Evolutionary conservation across 2,329 filamentous ascomycete genomes (phyloP), one percentile per base, ranked within the genome.

Genomic region (Xylaria sp.): DNA sequence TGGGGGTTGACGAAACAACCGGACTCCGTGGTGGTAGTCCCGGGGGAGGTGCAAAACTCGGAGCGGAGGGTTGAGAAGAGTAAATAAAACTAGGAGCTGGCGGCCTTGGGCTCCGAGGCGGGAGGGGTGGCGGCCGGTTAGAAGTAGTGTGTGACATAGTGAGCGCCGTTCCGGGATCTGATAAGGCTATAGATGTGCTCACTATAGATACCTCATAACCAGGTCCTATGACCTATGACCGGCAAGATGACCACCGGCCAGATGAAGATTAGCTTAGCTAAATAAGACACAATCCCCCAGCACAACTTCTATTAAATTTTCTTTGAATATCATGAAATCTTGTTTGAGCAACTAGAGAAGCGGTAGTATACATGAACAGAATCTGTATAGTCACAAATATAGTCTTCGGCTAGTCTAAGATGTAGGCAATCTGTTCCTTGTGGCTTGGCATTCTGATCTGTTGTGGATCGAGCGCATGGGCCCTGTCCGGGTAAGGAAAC

Each of bases 21-120:
- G 61, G 54, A 44, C 41, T 43, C 48, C 40, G 44, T 35, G 59
- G 55, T 33, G 65, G 64, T 35, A 44, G 60, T 8, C 52, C 47
- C 38, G 60, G 58, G 19, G 61, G 65, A 11, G 59, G 62, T 15
- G 65, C 61, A 54, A 56, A 58, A 9, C 41, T 51, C 43, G 43
- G 47, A 21, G 58, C 41, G 54, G 37, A 29, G 33, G 33, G 21
- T 38, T 60, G 48, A 25, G 37, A 46, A 38, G 49, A 46, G 21
- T 33, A 23, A 31, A 4, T 27, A 53, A 59, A 44, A 21, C 15
- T 41, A 37, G 27, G 38, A 37, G 44, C 58, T 31, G 53, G 62
- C 35, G 60, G 65, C 38, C 59, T 65, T 31, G 63, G 67, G 33
- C 55, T 67, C 58, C 66, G 59, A 29, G 68, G 66, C 27, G 67